A percentile compares a stretch with the other conserved stretches of the same genome.
Evolutionary conservation across 352 stramenopile genomes (phyloP).

Genomic region (Pythium aphanidermatum): DNA sequence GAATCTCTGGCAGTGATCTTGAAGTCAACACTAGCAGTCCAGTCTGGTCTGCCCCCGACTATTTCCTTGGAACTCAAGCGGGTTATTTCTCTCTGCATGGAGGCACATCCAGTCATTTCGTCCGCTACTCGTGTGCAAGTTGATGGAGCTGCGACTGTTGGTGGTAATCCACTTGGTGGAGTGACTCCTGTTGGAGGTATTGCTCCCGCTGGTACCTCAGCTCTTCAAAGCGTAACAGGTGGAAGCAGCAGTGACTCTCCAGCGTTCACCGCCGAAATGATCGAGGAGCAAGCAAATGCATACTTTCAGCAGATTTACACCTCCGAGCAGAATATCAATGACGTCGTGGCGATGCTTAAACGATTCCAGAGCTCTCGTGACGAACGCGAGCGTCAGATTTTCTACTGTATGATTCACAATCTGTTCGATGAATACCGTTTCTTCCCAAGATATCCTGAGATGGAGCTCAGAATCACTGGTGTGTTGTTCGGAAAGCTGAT

Average conservation of each 20-base stretch:
- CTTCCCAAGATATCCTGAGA: constrained; percentile 98
- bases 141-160: constrained; percentile 21
- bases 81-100: constrained; percentile 77
- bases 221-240: constrained; percentile 6
- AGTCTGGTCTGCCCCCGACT: constrained; percentile 54
- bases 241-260: constrained; percentile 12
- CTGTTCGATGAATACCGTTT: constrained; percentile 99
- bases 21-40: constrained; percentile 77
- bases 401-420: constrained; percentile 99
- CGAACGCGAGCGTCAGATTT: constrained; percentile 97
- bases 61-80: constrained; percentile 79
- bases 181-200: constrained; percentile 10
- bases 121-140: constrained; percentile 44
- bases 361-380: constrained; percentile 96
- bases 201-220: constrained; percentile 9
- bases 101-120: constrained; percentile 76
- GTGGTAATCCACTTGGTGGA: constrained; percentile 1
- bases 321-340: constrained; percentile 96
- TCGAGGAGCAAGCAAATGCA: constrained; percentile 97
- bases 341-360: constrained; percentile 98
- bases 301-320: constrained; percentile 99
- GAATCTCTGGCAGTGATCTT: constrained; percentile 80
- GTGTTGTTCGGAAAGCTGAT: constrained; percentile 98
- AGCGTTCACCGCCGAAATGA: constrained; percentile 90
- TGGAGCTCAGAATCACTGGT: constrained; percentile 97